Evolutionary conservation across 2,329 filamentous ascomycete species (phyloP), one percentile per base, ranked within the genome.

Genomic region (Parascedosporium putredinis): DNA sequence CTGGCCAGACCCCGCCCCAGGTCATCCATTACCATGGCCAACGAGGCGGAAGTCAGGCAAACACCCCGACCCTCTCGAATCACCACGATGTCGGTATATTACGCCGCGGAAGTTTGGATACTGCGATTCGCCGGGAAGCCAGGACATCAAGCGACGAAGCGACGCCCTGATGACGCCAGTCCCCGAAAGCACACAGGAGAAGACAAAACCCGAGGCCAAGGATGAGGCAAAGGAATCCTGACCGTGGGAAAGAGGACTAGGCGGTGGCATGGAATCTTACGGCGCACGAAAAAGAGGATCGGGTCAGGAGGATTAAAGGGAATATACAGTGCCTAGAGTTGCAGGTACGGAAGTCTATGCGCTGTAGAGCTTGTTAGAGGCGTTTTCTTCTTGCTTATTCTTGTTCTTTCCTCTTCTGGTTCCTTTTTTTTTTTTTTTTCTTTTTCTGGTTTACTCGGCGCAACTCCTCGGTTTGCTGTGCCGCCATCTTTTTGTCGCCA

Each of bases 11-110:
- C 14, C 79, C 79, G 23, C 80, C 80, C 8, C 80, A 84, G 58
- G 80, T 84, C 2, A 71, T 84, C 25, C 80, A 84, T 57, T 84
- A 84, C 56, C 79, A 83, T 54, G 80, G 80, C 4, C 80, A 83
- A 60, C 70, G 79, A 34, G 80, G 80, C n/a, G 79, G 80, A 9
- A 83, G 79, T 57, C 80, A 83, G 58, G 75, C 78, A 7, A 83
- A 81, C 57, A 83, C 80, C 0, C 80, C 80, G 10, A 83, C 78
- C 1, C 64, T 74, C 22, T 64, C 73, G 18, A 72, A 73, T 51
- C 70, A 74, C 45, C 71, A 74, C 45, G 77, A 79, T 42, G 59
- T 66, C 1, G 71, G 67, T 1, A 54, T 71, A 29, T 62, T 70
- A 55, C 64, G 72, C 40, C 69, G 72, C 23, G 71, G 69, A 5